Base-by-base conservation (phyloP, 2,329 filamentous ascomycete genomes). In the Colletotrichum lini region DNA sequence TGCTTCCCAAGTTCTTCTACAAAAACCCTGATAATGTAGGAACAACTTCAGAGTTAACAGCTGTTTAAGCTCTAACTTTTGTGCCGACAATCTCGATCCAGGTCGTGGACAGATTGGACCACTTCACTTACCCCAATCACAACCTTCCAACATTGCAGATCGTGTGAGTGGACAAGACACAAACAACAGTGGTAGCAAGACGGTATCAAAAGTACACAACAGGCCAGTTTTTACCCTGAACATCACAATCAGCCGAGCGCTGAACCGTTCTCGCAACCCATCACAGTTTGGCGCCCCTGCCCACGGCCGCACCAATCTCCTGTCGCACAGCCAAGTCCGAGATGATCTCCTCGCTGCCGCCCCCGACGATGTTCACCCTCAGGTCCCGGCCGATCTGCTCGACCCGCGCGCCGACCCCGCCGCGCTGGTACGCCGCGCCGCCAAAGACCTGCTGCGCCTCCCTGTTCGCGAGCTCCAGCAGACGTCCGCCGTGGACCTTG, bases 381-480 rank as follows among this genome's bases (percentile, higher is more conserved):
- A 88, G 75, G 77, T 89, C 86, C 0, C 87, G 80, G 74, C 84
- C 86, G 50, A 88, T 85, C 75, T 88, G 86, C 78, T 89, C 87
- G 16, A 89, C 81, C 2, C 84, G 78, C 2, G 82, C 26, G 9
- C 57, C 65, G 2, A 49, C 83, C 0, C 86, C 87, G 54, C 79
- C 80, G 45, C 82, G 84, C 57, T 86, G 84, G 71, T 88, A 89
- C 0, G 86, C 87, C 2, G 84, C 80, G 0, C 87, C 87, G 3
- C 87, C 87, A 73, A 89, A 83, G 7, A 89, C 81, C 75, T 89
- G 87, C 76, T 88, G 86, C 0, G 86, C 84, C 75, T 88, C 87
- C 0, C 86, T 79, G 38, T 83, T 84, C 0, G 84, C 85, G 75
- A 84, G 79, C 76, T 88, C 87, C 10, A 88, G 67, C 12, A 86